phyloP scores from a whole-genome alignment of 257 asterid species.

The Ophiorrhiza pumila region DNA sequence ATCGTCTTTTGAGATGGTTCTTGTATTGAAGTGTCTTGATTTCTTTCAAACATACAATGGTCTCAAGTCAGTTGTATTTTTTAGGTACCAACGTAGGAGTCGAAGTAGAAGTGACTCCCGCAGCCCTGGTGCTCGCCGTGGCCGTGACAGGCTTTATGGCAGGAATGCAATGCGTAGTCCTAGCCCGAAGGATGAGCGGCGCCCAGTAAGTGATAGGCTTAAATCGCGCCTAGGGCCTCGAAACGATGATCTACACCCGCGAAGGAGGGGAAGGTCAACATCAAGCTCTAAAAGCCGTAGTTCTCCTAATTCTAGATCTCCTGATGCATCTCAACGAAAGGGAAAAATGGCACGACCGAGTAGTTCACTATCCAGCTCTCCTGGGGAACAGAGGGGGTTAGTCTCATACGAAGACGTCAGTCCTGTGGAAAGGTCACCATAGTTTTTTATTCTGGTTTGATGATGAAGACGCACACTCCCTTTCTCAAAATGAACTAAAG shows the following conservation, averaged over 20 bases:
- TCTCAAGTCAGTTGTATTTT: constrained; percentile 7
- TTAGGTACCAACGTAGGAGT: constrained; percentile 68
- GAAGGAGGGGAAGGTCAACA: constrained; percentile 37
- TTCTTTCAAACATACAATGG: not conserved
- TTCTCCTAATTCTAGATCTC: constrained; percentile 50
- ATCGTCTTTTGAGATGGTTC: not conserved
- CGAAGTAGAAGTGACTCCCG: constrained; percentile 69
- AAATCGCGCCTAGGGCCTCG: constrained; percentile 86
- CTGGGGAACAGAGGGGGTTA: constrained; percentile 55
- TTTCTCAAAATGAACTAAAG: not conserved
- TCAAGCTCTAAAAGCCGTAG: constrained; percentile 57
- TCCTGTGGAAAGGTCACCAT: constrained; percentile 44
- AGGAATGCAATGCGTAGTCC: constrained; percentile 70
- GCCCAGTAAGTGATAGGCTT: constrained; percentile 52
- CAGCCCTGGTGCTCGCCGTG: constrained; percentile 60
- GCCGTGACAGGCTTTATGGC: constrained; percentile 44
- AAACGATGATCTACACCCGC: constrained; percentile 29
- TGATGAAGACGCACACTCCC: not conserved
- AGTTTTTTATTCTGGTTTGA: constrained; percentile 13
- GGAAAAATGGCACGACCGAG: constrained; percentile 31
- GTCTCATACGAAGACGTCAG: constrained; percentile 82
- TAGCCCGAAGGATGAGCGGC: constrained; percentile 52
- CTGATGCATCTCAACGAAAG: constrained; percentile 42
- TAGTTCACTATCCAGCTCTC: constrained; percentile 57
- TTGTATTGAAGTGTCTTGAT: not conserved